Conservation (phyloP, 805 yeast genomes). For the Danielia reshetovae region DNA sequence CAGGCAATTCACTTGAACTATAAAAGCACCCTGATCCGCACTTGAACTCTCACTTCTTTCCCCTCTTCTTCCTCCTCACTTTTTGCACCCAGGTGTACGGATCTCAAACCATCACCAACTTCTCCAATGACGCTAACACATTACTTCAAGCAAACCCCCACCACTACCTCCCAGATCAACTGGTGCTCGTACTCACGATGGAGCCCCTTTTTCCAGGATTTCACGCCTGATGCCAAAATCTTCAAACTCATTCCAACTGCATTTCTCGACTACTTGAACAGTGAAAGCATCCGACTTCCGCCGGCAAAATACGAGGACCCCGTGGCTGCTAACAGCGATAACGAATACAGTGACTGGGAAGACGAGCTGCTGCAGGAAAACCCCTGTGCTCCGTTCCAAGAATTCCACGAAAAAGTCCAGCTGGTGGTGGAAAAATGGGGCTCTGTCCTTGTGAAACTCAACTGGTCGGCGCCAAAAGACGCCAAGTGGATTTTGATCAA, state of each 20-base stretch:
- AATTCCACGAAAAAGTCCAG: slow-evolving; percentile 54
- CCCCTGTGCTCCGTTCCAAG: slow-evolving; percentile 40
- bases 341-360: slow-evolving; percentile 76
- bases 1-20: no score
- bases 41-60: not conserved
- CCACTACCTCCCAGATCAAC: slow-evolving; percentile 25
- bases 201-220: slow-evolving; percentile 23
- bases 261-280: slow-evolving; percentile 30
- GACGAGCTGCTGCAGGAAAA: slow-evolving; percentile 32
- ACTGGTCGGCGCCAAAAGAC: slow-evolving; percentile 97
- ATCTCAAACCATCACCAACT: no score
- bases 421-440: slow-evolving; percentile 47
- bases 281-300: slow-evolving; percentile 19
- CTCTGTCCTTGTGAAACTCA: slow-evolving; percentile 78
- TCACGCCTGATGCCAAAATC: slow-evolving; percentile 21
- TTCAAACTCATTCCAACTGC: slow-evolving; percentile 30
- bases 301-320: slow-evolving; percentile 7
- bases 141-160: slow-evolving; percentile 26
- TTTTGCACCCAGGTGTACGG: no score
- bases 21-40: not conserved
- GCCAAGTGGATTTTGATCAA: slow-evolving; percentile 87
- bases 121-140: no score
- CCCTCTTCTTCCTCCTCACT: not conserved
- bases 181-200: slow-evolving; percentile 34
- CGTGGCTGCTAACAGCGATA: slow-evolving; percentile 41